Conservation (phyloP, 1,284 basidiomycete species). For the Singerocomus inundabilis region DNA sequence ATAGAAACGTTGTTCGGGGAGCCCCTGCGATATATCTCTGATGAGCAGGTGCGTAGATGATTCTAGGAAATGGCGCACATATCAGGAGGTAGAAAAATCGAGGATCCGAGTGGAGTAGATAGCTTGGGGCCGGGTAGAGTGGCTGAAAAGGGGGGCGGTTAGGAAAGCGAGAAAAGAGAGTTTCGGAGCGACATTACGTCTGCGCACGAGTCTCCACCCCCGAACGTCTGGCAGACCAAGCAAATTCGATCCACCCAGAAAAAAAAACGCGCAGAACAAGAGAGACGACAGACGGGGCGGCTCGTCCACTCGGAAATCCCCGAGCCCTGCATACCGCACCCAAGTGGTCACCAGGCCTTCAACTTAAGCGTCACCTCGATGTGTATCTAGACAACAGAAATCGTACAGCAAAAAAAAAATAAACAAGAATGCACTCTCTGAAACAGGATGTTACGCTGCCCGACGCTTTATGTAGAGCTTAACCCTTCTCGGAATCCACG, state of each 20-base stretch:
- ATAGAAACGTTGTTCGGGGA: constrained; percentile 17
- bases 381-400: constrained; percentile 5
- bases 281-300: constrained; percentile 3
- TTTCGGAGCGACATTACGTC: constrained; percentile 13
- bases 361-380: background rate
- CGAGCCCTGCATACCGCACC: constrained; percentile 24
- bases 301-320: constrained; percentile 27
- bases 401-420: constrained; percentile 14
- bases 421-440: background rate
- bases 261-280: constrained; percentile 22
- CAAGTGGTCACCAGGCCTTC: constrained; percentile 14
- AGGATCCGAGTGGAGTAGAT: background rate
- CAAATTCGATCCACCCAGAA: constrained; percentile 3
- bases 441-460: constrained; percentile 4
- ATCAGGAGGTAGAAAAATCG: background rate
- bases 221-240: constrained; percentile 6
- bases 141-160: constrained; percentile 5
- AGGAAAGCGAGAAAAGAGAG: background rate
- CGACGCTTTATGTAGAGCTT: constrained; percentile 23
- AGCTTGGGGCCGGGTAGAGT: background rate
- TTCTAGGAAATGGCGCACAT: constrained; percentile 28
- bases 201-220: constrained; percentile 12
- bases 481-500: constrained; percentile 64
- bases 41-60: constrained; percentile 18
- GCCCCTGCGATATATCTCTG: constrained; percentile 23